Evolutionary conservation across 208 protist genomes (phyloP), one percentile per base, ranked within the genome.

Genomic region (Angomonas deanei): DNA sequence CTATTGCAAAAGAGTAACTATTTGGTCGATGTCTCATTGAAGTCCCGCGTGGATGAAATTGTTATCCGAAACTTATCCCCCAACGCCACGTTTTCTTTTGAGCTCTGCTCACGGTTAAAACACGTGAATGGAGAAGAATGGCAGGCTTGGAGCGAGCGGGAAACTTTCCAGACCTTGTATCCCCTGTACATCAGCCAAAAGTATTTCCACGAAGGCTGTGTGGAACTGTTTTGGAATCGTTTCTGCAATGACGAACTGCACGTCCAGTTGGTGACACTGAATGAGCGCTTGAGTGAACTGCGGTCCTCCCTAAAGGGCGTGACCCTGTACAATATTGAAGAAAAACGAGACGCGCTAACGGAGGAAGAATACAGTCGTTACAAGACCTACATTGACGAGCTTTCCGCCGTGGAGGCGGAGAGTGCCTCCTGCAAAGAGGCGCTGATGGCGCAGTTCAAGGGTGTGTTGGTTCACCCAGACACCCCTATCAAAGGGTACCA

Each of bases 161-260:
- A 60, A 21, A 8, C 46, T 11, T 66, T 94, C n/a, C 53, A 54
- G 39, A 96, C 89, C 17, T 73, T 97, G 46, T 48, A 72, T 2
- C 65, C 76, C 2, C 76, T 97, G 27, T 66, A 78, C 62, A 84
- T 97, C 8, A 70, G 74, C 34, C 87, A 97, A 53, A 77, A 69
- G 61, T 81, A 88, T 46, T 93, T 95, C 66, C 87, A 88, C 34
- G 92, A 97, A 66, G 87, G 96, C 61, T 97, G 92, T 74, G 92
- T 96, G 55, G 93, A 92, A 66, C 72, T 97, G 21, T 93, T 84
- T 61, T 97, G 92, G 89, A 79, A 89, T 63, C 86, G 92, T 53
- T 56, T 70, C 26, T 62, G 77, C 10, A 58, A 55, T 11, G 55
- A 30, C 5, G 42, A 67, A 39, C 55, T 66, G 38, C 46, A 57